Evolutionary conservation across 495 filamentous ascomycete genomes (phyloP).

Genomic region (Talaromyces liani): DNA sequence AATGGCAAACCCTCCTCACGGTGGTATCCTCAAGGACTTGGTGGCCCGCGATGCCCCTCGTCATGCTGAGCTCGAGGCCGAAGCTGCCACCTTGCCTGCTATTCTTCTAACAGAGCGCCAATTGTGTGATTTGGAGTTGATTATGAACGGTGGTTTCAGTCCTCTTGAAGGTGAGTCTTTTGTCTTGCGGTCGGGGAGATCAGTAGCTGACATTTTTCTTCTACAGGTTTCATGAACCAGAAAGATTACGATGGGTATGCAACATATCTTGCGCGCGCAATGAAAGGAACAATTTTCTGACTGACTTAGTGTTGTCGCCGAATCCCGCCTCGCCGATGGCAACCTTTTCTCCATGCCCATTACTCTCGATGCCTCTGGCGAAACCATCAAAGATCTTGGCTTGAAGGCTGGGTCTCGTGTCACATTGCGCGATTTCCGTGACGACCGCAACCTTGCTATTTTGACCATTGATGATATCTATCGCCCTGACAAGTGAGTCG

Average conservation of each 20-base stretch:
- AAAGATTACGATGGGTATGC: slow-evolving; percentile 87
- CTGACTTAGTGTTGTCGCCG: slow-evolving; percentile 61
- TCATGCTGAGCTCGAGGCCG: slow-evolving; percentile 64
- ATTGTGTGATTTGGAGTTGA: slow-evolving; percentile 92
- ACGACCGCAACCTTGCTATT: slow-evolving; percentile 92
- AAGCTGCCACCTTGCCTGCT: slow-evolving; percentile 82
- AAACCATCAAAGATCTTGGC: slow-evolving; percentile 61
- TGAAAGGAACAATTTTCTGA: slow-evolving; percentile 1
- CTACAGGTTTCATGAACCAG: slow-evolving; percentile 88
- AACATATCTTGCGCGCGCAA: neutral
- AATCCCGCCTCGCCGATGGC: slow-evolving; percentile 79
- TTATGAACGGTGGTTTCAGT: slow-evolving; percentile 94
- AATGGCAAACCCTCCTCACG: slow-evolving; percentile 84
- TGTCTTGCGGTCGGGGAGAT: neutral
- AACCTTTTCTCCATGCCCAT: slow-evolving; percentile 96
- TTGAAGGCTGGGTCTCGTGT: slow-evolving; percentile 74
- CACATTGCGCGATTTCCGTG: slow-evolving; percentile 89
- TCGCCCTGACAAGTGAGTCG: slow-evolving; percentile 84
- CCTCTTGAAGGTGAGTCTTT: slow-evolving; percentile 75
- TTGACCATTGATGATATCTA: slow-evolving; percentile 95
- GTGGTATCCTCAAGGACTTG: slow-evolving; percentile 95
- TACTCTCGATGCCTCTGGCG: slow-evolving; percentile 74
- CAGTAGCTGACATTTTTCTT: slow-evolving; percentile 9
- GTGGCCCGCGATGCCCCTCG: slow-evolving; percentile 80
- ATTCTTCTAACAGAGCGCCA: slow-evolving; percentile 85